phyloP scores from a whole-genome alignment of 176 grass and related monocot genomes.

The Aegilops bicornis region DNA sequence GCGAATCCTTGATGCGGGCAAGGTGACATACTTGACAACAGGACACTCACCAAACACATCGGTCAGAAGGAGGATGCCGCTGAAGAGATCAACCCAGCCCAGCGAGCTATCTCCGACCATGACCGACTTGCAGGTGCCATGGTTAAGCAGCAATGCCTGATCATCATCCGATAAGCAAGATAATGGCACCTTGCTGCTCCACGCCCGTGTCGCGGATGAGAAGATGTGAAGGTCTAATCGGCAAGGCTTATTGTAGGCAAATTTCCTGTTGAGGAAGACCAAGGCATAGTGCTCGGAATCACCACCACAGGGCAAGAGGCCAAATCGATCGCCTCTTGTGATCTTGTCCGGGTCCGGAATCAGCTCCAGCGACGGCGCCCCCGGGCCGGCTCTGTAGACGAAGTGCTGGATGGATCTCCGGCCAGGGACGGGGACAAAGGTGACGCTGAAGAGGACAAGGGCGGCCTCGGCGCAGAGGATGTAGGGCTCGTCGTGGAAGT shows the following conservation, averaged over 20 bases:
- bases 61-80: not conserved
- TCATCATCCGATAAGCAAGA: not conserved
- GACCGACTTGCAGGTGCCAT: not conserved
- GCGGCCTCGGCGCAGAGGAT: not conserved
- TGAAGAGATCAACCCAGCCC: constrained; percentile 7
- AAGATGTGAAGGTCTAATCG: not conserved
- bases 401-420: not conserved
- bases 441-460: not conserved
- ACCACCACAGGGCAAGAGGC: not conserved
- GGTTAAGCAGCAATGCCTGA: not conserved
- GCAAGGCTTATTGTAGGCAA: not conserved
- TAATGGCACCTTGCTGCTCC: not conserved
- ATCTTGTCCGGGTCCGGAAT: not conserved
- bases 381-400: not conserved
- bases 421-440: not conserved
- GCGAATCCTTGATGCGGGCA: not conserved
- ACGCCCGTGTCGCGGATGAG: not conserved
- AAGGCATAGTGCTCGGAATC: not conserved
- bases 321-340: not conserved
- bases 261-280: not conserved
- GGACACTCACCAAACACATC: not conserved
- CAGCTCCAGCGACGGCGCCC: not conserved
- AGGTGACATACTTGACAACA: not conserved
- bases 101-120: not conserved
- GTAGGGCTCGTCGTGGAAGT: not conserved